Evolutionary conservation across 306 rosid genomes (phyloP).

Genomic region (Rubus parviflorus): DNA sequence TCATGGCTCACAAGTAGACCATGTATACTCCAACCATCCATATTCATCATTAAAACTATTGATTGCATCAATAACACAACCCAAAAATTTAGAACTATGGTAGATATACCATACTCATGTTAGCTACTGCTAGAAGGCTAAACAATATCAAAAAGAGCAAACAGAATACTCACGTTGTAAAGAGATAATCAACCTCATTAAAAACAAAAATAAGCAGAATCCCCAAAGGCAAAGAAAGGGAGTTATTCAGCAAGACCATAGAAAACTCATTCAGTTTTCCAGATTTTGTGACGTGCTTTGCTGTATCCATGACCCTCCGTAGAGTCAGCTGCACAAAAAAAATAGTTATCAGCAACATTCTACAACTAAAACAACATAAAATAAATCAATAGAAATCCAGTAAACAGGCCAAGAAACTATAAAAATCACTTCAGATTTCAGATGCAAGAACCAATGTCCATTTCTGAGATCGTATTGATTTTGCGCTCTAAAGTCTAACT

Average conservation of each 20-base stretch:
- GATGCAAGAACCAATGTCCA: not conserved
- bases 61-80: not conserved
- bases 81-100: not conserved
- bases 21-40: not conserved
- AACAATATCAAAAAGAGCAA: not conserved
- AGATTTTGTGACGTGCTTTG: conserved; percentile 80
- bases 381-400: not conserved
- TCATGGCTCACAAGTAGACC: not conserved
- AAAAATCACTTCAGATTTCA: not conserved
- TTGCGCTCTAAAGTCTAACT: not conserved
- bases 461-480: conserved; percentile 1
- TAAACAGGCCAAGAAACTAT: not conserved
- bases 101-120: not conserved
- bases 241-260: conserved; percentile 95
- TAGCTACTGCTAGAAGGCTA: not conserved
- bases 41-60: not conserved
- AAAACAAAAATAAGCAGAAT: conserved; percentile 65
- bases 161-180: conserved; percentile 64
- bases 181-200: conserved; percentile 90
- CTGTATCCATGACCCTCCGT: conserved; percentile 92
- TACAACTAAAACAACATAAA: conserved; percentile 14
- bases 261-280: conserved; percentile 95
- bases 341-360: conserved; percentile 31
- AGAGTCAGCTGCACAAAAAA: conserved; percentile 72
- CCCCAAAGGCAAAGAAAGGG: conserved; percentile 92